phyloP scores from a whole-genome alignment of 2,329 filamentous ascomycete genomes.

The Davidsoniella eucalypti region DNA sequence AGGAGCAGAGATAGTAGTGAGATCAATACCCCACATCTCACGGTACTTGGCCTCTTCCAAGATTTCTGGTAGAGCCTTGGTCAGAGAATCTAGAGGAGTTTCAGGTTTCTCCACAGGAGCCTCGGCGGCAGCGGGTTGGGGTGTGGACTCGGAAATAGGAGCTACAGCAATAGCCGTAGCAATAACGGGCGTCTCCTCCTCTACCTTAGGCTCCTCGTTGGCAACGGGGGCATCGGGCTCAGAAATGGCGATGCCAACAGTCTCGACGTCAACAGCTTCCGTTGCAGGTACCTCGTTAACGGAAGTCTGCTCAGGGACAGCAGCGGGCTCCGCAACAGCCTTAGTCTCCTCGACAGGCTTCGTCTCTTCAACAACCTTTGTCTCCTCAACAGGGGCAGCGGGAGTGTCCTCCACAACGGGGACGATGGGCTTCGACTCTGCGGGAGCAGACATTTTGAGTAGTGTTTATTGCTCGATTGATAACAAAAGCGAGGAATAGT shows the following conservation, averaged over 20 bases:
- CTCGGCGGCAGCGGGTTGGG: not conserved
- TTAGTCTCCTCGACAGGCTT: not conserved
- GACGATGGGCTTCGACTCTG: not conserved
- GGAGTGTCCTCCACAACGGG: slow-evolving; percentile 15
- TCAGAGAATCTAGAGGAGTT: slow-evolving; percentile 36
- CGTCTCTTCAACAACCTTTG: slow-evolving; percentile 2
- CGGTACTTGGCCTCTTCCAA: slow-evolving; percentile 40
- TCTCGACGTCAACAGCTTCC: not conserved
- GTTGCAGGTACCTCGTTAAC: not conserved
- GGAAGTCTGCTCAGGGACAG: not conserved
- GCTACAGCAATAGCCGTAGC: not conserved
- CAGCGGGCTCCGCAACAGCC: slow-evolving; percentile 6
- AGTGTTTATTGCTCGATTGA: too few relatives aligned
- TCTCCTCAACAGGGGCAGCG: slow-evolving; percentile 18
- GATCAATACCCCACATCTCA: slow-evolving; percentile 77
- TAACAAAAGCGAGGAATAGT: too few relatives aligned
- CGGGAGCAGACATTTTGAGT: not conserved
- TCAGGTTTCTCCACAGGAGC: slow-evolving; percentile 15
- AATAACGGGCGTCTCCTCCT: not conserved
- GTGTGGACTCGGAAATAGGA: not conserved
- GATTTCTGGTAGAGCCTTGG: slow-evolving; percentile 40
- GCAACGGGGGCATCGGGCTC: not conserved
- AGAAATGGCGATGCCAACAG: not conserved
- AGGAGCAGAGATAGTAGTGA: slow-evolving; percentile 47
- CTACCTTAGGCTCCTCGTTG: too few relatives aligned